phyloP scores from a whole-genome alignment of 345 rosid species.

The Eutrema heterophyllum region DNA sequence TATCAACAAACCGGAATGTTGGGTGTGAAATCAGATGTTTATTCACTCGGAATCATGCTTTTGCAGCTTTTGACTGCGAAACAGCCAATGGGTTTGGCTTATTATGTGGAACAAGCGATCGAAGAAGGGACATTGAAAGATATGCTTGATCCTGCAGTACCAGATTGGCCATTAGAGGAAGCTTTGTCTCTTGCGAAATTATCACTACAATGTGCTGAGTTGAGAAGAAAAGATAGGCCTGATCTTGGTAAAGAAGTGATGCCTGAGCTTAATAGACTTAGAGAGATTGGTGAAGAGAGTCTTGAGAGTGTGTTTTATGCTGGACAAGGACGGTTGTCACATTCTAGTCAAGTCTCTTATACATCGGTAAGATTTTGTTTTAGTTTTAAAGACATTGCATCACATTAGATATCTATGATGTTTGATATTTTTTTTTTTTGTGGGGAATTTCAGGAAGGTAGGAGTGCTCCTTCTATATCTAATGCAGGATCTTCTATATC shows the following conservation, averaged over 20 bases:
- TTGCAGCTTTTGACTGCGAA: slow-evolving; percentile 76
- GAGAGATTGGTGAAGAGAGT: slow-evolving; percentile 59
- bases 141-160: slow-evolving; percentile 65
- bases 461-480: slow-evolving; percentile 24
- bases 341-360: slow-evolving; percentile 27
- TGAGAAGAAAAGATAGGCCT: slow-evolving; percentile 89
- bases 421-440: neutral
- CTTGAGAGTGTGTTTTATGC: slow-evolving; percentile 23
- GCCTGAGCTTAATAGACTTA: slow-evolving; percentile 58
- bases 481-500: slow-evolving; percentile 22
- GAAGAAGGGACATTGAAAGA: slow-evolving; percentile 52
- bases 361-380: slow-evolving; percentile 36
- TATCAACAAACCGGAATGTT: slow-evolving; percentile 96
- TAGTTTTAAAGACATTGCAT: neutral
- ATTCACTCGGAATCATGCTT: slow-evolving; percentile 77
- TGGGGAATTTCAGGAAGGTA: slow-evolving; percentile 20
- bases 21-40: slow-evolving; percentile 83
- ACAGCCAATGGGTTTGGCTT: slow-evolving; percentile 85
- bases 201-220: slow-evolving; percentile 68
- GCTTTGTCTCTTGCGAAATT: slow-evolving; percentile 52
- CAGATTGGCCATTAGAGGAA: slow-evolving; percentile 86
- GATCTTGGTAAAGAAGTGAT: slow-evolving; percentile 69
- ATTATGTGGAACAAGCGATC: slow-evolving; percentile 48
- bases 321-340: slow-evolving; percentile 30
- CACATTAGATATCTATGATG: neutral